Evolutionary conservation across 2,329 filamentous ascomycete species (phyloP).

Genomic region (Pestalotiopsis sp.): DNA sequence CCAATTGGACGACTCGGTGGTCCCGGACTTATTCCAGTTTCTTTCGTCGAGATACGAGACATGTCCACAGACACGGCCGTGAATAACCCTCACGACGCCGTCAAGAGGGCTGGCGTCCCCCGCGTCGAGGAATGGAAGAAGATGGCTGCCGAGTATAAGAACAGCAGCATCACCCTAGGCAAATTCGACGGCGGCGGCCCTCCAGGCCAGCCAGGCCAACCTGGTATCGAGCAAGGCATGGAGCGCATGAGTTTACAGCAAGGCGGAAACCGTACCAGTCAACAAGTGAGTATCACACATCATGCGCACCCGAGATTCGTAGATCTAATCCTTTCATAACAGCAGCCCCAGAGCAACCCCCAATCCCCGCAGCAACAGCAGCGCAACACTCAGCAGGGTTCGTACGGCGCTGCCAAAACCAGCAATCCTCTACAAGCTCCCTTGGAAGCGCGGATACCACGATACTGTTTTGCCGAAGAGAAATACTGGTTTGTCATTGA

Average conservation of each 20-base stretch:
- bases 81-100: conserved; percentile 79
- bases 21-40: conserved; percentile 92
- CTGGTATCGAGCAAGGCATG: conserved; percentile 61
- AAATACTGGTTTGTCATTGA: conserved; percentile 99
- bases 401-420: conserved; percentile 38
- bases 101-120: conserved; percentile 86
- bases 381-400: conserved; percentile 40
- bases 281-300: conserved; percentile 34
- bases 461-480: conserved; percentile 94
- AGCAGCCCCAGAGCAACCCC: conserved; percentile 26
- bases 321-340: conserved; percentile 29
- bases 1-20: conserved; percentile 97
- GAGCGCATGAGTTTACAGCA: conserved; percentile 77
- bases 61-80: conserved; percentile 88
- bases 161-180: conserved; percentile 94
- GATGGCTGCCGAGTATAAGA: conserved; percentile 99
- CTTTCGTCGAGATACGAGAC: conserved; percentile 94
- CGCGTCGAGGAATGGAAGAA: conserved; percentile 99
- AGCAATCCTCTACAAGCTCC: conserved; percentile 70
- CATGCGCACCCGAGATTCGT: not conserved
- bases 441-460: conserved; percentile 80
- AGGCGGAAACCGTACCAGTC: conserved; percentile 48
- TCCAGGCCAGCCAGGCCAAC: conserved; percentile 37
- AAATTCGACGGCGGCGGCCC: conserved; percentile 72
- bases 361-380: conserved; percentile 33